Percentiles rank a stretch among this genome's conserved stretches.
phyloP scores from a whole-genome alignment of 1,284 basidiomycete species.

The Thelephora terrestris region DNA sequence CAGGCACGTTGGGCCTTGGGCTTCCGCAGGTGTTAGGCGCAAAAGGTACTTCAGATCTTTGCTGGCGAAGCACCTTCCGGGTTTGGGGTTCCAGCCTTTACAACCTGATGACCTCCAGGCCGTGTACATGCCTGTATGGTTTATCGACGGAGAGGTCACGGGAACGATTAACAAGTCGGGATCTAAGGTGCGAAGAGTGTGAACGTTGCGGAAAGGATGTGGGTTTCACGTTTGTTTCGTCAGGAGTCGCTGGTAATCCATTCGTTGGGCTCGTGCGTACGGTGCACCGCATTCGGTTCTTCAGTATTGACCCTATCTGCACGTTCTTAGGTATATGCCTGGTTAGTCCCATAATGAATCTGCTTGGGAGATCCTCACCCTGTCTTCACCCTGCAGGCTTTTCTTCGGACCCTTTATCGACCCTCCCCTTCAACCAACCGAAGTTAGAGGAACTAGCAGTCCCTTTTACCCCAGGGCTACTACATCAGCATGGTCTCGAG shows the following conservation, averaged over 20 bases:
- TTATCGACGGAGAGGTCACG: constrained; percentile 42
- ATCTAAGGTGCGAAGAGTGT: constrained; percentile 5
- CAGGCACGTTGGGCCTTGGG: constrained; percentile 15
- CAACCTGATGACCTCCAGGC: constrained; percentile 28
- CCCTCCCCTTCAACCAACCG: constrained; percentile 17
- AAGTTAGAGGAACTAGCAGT: constrained; percentile 12
- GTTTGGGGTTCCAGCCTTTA: constrained; percentile 16
- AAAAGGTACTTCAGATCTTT: constrained; percentile 7
- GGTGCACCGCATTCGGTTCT: not conserved
- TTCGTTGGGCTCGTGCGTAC: not conserved
- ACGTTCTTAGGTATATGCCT: constrained; percentile 16
- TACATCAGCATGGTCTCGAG: constrained; percentile 24
- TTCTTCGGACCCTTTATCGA: constrained; percentile 21
- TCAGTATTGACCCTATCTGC: not conserved
- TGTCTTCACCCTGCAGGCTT: constrained; percentile 12
- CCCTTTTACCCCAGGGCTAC: constrained; percentile 24
- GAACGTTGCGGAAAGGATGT: too few relatives aligned
- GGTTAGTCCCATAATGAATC: constrained; percentile 8
- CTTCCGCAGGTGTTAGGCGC: constrained; percentile 15
- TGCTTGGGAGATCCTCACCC: not conserved
- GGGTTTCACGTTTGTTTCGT: not conserved
- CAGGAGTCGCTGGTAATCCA: not conserved
- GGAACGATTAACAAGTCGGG: constrained; percentile 17
- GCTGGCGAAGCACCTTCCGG: constrained; percentile 21
- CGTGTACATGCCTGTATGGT: constrained; percentile 53